Conservation (phyloP, 352 stramenopile species). For the Elongisporangium undulatum region DNA sequence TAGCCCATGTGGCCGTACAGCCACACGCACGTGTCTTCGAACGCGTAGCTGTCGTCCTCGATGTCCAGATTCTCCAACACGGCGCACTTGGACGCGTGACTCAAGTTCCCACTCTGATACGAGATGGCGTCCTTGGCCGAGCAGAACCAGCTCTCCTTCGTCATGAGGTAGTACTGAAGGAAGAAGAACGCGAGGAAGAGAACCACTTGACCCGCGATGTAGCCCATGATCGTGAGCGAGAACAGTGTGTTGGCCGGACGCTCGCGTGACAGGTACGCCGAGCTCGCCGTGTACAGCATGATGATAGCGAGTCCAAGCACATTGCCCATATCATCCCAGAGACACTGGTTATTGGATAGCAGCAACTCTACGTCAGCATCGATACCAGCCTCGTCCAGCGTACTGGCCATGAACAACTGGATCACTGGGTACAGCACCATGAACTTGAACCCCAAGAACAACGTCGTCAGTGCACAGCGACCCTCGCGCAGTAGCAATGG, state of each 20-base stretch:
- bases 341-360: conserved; percentile 54
- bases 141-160: conserved; percentile 37
- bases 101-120: conserved; percentile 7
- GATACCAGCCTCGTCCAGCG: conserved; percentile 20
- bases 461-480: conserved; percentile 65
- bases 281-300: conserved; percentile 50
- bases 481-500: conserved; percentile 75
- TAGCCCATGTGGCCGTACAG: conserved; percentile 39
- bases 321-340: conserved; percentile 52
- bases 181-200: conserved; percentile 36
- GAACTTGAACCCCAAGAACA: conserved; percentile 42
- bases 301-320: conserved; percentile 43
- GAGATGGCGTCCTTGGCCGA: conserved; percentile 15
- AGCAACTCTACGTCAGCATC: conserved; percentile 24
- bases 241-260: conserved; percentile 45
- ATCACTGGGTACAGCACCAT: conserved; percentile 56
- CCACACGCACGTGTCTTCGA: conserved; percentile 35
- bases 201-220: conserved; percentile 30
- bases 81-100: conserved; percentile 19
- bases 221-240: conserved; percentile 34
- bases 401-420: conserved; percentile 44
- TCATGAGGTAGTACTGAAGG: conserved; percentile 17
- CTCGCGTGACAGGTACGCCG: conserved; percentile 22
- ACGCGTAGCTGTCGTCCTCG: background rate
- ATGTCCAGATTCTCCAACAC: conserved; percentile 12